Evolutionary conservation across 2,329 filamentous ascomycete species (phyloP), one percentile per base, ranked within the genome.

Genomic region (Colletotrichum karsti): DNA sequence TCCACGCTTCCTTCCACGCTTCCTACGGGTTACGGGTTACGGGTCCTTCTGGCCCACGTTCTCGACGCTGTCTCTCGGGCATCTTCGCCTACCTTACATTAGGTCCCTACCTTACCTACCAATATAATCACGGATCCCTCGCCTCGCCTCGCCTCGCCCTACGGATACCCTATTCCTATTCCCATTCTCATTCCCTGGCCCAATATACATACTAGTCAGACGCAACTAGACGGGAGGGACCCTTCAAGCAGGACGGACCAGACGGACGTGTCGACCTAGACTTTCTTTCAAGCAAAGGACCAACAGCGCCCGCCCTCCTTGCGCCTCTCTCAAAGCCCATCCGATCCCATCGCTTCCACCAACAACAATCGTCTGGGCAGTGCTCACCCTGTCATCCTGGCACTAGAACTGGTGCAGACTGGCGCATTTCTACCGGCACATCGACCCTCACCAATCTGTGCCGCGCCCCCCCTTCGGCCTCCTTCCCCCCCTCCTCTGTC

Each of bases 361-460:
- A 55, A 41, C 53, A 35, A 42, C 42, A 12, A 48, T 24, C 30
- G 24, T 48, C 42, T 51, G 42, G 44, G 24, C 53, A 44, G 63
- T 62, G 48, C 50, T 42, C 50, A 41, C 58, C 63, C 42, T 56
- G 58, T 56, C 41, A 55, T 41, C 58, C 50, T 26, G 28, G 18
- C 50, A 35, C 63, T 66, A 63, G 41, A 33, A 35, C 28, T 13
- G 12, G 44, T 42, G 26, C 61, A 46, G 53, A 51, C 57, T 33
- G 22, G 30, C 57, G 30, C 62, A 37, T 46, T 54, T 53, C 46
- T 53, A 51, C 62, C 56, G 46, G 56, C 62, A 65, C 62, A 24
- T 60, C 37, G 28, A 61, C 56, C 62, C 57, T 48, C 37, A 61
- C 55, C 46, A 61, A 30, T 60, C 63, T 48, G 57, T 57, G 50